Base-by-base conservation (phyloP, 768 basidiomycete species). In the Phylloporus arenicola region DNA sequence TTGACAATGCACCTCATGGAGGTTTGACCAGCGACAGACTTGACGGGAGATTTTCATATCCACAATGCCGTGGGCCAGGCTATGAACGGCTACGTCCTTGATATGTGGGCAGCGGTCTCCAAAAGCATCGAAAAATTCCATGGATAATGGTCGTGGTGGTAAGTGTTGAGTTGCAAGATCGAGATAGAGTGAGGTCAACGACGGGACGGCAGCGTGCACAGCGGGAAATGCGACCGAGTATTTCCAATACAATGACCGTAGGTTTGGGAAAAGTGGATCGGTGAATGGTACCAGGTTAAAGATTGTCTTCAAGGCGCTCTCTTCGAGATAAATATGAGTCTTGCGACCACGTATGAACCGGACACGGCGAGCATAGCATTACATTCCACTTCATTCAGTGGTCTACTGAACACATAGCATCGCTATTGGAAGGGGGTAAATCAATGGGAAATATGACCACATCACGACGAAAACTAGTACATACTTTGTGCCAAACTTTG, bases 61-160 rank as follows among this genome's bases (percentile, higher is more conserved):
- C 6, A 12, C 8, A 12, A 3, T 2, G 6, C 27, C 4, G 4
- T 0, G 4, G 2, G 7, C 25, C 2, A 20, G 7, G 13, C 4
- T 4, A 24, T 24, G 24, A 24, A 24, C 24, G 3, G 7, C 24
- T 24, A 43, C 6, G 10, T 43, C 16, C 27, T 10, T 13, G 2
- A 43, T 3, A 6, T 30, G 3, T 17, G n/a, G n/a, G 42, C 42
- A 43, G 10, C 27, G n/a, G 12, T 30, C 42, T 22, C 29, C 42
- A 30, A 30, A 17, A 6, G n/a, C n/a, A n/a, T n/a, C n/a, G n/a
- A n/a, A n/a, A n/a, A n/a, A n/a, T n/a, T n/a, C n/a, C n/a, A n/a
- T n/a, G n/a, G n/a, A n/a, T n/a, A n/a, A n/a, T n/a, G n/a, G n/a
- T n/a, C n/a, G n/a, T n/a, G n/a, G n/a, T n/a, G n/a, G n/a, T n/a